These are phyloP conservation scores for Candida coleopterorum DNA, from an alignment of 805 yeast genomes.

Conservation along the genomic window DNA sequence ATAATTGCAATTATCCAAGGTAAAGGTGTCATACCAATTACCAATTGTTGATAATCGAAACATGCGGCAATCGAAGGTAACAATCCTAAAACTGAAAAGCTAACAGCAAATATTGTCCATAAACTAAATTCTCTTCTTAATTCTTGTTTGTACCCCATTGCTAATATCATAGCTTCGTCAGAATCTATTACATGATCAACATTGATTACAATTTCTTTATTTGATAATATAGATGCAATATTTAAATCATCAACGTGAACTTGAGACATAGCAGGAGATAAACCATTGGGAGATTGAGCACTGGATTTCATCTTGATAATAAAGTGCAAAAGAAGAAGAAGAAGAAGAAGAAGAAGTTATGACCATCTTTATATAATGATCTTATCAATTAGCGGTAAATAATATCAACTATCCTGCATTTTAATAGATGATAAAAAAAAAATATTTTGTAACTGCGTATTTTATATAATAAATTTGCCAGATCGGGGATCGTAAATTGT, in stretches of 20 bases:
- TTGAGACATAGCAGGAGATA: conserved; percentile 18
- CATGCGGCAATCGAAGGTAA: conserved; percentile 64
- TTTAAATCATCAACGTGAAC: conserved; percentile 33
- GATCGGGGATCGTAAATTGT: no score
- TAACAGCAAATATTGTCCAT: conserved; percentile 55
- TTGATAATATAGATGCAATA: conserved; percentile 36
- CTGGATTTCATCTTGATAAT: conserved; percentile 2
- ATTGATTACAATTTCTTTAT: conserved; percentile 32
- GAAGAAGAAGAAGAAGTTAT: no score
- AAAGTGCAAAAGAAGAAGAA: no score
- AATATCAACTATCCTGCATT: no score
- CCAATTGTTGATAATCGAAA: conserved; percentile 55
- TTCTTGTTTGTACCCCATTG: conserved; percentile 62
- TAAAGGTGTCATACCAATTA: conserved; percentile 58
- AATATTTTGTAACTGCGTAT: no score
- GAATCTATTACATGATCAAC: conserved; percentile 44
- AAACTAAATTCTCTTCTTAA: conserved; percentile 55
- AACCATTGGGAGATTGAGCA: conserved; percentile 1
- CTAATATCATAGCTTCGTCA: conserved; percentile 52
- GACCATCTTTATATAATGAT: no score
- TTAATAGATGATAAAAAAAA: no score
- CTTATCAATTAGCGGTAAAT: no score
- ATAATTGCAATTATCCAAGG: conserved; percentile 56
- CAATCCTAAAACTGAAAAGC: conserved; percentile 60
- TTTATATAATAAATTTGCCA: no score